phyloP scores from a whole-genome alignment of 495 filamentous ascomycete genomes.

The Evernia prunastri region DNA sequence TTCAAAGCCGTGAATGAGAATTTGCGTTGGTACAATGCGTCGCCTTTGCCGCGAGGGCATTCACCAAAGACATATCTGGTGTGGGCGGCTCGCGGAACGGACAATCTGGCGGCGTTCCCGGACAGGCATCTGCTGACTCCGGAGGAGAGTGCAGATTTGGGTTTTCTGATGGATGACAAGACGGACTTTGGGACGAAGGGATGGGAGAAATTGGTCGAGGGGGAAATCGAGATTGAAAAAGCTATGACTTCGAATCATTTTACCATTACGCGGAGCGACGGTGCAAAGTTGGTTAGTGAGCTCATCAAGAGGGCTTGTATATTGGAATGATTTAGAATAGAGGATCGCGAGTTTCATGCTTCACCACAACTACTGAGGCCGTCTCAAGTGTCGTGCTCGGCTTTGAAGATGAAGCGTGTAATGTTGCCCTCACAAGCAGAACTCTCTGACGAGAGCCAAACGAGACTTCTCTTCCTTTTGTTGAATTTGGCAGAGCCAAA shows the following conservation, averaged over 20 bases:
- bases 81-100: slow-evolving; percentile 77
- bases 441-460: too few relatives aligned
- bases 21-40: slow-evolving; percentile 62
- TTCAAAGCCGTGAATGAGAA: slow-evolving; percentile 69
- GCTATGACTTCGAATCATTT: slow-evolving; percentile 22
- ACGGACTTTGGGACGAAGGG: slow-evolving; percentile 68
- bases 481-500: too few relatives aligned
- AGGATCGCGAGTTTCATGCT: too few relatives aligned
- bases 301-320: slow-evolving; percentile 10
- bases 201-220: slow-evolving; percentile 68
- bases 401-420: too few relatives aligned
- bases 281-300: slow-evolving; percentile 7
- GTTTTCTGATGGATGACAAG: slow-evolving; percentile 69
- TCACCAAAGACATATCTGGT: slow-evolving; percentile 54
- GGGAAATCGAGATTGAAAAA: slow-evolving; percentile 35
- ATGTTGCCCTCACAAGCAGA: too few relatives aligned
- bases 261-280: slow-evolving; percentile 15
- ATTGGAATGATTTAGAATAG: not conserved
- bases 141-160: slow-evolving; percentile 48
- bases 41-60: slow-evolving; percentile 20
- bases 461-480: too few relatives aligned
- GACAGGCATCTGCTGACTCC: slow-evolving; percentile 52
- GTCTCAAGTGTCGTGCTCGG: too few relatives aligned
- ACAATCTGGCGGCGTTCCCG: slow-evolving; percentile 56
- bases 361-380: too few relatives aligned